Base-by-base conservation (phyloP, 106 monocot species). In the Phalaenopsis equestris region DNA sequence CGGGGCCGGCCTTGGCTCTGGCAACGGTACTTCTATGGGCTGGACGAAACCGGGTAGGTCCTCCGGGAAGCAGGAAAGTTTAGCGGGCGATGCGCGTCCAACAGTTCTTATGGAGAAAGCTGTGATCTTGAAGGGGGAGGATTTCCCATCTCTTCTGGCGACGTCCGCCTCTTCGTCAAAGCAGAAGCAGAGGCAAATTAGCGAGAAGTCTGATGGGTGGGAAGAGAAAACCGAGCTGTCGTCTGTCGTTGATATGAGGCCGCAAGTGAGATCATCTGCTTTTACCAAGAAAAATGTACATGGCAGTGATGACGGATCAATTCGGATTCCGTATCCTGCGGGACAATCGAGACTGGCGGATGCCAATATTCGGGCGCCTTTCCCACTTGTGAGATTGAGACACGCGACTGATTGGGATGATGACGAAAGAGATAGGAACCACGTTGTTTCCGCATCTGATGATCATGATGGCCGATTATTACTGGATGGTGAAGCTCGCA, bases 321-420 rank as follows among this genome's bases (percentile, higher is more conserved):
- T 42, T 41, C 61, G 61, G 10, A 18, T 41, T 21, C 37, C 56
- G 16, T 67, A 67, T 68, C 48, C 61, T 52, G 18, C 56, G 42
- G 84, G 90, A 75, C 58, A 79, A 48, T 58, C 57, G 57, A 58
- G 57, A 58, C 16, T 19, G 57, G 57, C 18, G 16, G 88, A 83
- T 47, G 78, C 78, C 19, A 77, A 83, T 46, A 82, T 87, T 12
- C 79, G 81, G 0, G 81, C 85, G 8, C 89, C 86, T 2, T 82
- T 96, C 3, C 93, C 91, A 0, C 17, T 87, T 8, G 86, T 94
- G 3, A 84, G 84, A 30, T 77, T 94, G 19, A 73, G 70, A 2
- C 88, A 86, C 49, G 89, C 88, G 15, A 90, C 87, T 30, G 92
- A 98, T 38, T 98, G 97, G 97, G 94, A 87, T 58, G 97, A 98